Evolutionary conservation across 2,329 filamentous ascomycete genomes (phyloP).

Genomic region (Fusarium sp.): DNA sequence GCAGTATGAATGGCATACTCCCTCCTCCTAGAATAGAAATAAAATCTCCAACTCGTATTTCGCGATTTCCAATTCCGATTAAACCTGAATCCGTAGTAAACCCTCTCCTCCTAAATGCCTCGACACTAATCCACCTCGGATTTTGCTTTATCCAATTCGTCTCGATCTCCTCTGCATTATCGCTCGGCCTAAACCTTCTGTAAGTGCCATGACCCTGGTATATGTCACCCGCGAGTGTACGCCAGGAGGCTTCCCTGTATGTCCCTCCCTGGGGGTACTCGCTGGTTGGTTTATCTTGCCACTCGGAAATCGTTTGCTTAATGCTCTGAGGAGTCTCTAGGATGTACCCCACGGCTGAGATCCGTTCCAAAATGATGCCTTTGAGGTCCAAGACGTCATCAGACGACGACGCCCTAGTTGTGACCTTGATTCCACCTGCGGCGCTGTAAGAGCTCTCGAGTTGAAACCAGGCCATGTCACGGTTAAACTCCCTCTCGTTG

Average conservation of each 20-base stretch:
- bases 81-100: neutral
- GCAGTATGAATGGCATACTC: neutral
- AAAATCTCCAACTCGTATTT: neutral
- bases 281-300: neutral
- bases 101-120: neutral
- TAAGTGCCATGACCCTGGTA: neutral
- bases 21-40: neutral
- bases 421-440: accelerated
- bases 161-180: neutral
- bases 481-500: neutral
- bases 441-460: neutral
- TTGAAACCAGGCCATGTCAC: neutral
- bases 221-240: neutral
- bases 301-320: neutral
- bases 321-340: neutral
- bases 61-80: neutral
- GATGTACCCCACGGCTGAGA: neutral
- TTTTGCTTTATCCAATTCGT: too few relatives aligned
- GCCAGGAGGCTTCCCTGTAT: neutral
- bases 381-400: neutral
- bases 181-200: neutral
- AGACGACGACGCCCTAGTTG: neutral
- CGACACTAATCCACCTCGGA: too few relatives aligned
- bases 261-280: neutral
- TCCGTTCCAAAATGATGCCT: neutral